Evolutionary conservation across 1,139 yeast species (phyloP), one percentile per base, ranked within the genome.

Genomic region (Hemisphaericaspora subhashii): DNA sequence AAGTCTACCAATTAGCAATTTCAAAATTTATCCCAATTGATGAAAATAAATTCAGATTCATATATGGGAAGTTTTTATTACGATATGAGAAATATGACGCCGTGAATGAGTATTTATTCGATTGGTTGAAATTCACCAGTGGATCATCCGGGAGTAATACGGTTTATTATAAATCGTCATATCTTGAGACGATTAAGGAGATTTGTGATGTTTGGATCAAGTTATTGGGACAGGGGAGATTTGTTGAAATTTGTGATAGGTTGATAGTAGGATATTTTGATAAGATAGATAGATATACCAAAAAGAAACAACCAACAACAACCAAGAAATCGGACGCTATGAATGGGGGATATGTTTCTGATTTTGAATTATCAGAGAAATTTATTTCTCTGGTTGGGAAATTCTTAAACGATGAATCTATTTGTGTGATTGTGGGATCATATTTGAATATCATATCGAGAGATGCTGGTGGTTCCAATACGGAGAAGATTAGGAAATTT

Each of bases 1-100:
- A 50, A 0, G 54, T 70, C 1, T 79, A 75, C 46, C 48, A 59
- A 15, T 60, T 64, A 44, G 79, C 80, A 2, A 66, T 69, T 33
- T 64, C 71, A 35, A 55, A 57, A 5, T 75, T 74, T 47, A 52
- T 79, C 1, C 81, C 84, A 0, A 50, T 67, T 11, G 64, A 66
- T 35, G 57, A 64, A 9, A 63, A 58, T 18, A 43, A 49, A 2
- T 48, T 77, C 1, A 53, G 84, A 33, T 60, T 66, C 33, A 64
- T 63, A 50, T 79, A 72, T 49, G 70, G 71, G 0, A 46, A 53
- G 31, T 72, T 61, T 37, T 52, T 71, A 35, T 46, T 55, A 40
- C 47, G 47, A 20, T 34, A 47, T 34, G 50, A 51, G 3, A 46
- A 60, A 38, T 32, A 43, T n/a, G 59, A 57, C 1, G 37, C 37